Evolutionary conservation across 257 asterid species (phyloP).

Genomic region (Solanum pinnatisectum): DNA sequence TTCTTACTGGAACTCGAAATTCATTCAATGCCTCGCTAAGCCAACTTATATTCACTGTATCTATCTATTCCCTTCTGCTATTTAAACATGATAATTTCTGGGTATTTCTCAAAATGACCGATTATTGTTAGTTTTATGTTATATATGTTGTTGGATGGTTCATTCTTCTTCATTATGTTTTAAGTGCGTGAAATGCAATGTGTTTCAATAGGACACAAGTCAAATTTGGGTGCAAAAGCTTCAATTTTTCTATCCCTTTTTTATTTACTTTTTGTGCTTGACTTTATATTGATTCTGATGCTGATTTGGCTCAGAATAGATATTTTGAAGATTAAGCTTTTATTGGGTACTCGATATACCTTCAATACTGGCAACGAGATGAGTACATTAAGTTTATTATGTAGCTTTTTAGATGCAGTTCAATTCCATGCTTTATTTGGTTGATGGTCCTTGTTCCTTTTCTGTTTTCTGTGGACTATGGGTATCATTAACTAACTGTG

Average conservation of each 20-base stretch:
- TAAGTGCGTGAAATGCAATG: neutral
- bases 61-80: neutral
- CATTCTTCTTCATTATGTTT: neutral
- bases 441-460: neutral
- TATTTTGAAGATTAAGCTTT: conserved; percentile 93
- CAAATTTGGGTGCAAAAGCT: neutral
- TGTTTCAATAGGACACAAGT: neutral
- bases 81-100: neutral
- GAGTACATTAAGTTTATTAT: conserved; percentile 77
- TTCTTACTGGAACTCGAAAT: conserved; percentile 81
- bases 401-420: conserved; percentile 22
- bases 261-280: neutral
- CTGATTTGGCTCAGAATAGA: conserved; percentile 96
- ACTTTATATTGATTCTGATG: neutral
- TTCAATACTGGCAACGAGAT: conserved; percentile 91
- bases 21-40: conserved; percentile 83
- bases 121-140: neutral
- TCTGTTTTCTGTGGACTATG: neutral
- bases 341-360: conserved; percentile 84
- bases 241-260: neutral
- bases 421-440: neutral
- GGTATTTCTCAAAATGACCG: neutral
- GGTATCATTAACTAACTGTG: neutral
- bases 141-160: neutral
- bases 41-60: conserved; percentile 84